Evolutionary conservation across 1,284 basidiomycete genomes (phyloP).

Genomic region (Heterobasidion occidentale): DNA sequence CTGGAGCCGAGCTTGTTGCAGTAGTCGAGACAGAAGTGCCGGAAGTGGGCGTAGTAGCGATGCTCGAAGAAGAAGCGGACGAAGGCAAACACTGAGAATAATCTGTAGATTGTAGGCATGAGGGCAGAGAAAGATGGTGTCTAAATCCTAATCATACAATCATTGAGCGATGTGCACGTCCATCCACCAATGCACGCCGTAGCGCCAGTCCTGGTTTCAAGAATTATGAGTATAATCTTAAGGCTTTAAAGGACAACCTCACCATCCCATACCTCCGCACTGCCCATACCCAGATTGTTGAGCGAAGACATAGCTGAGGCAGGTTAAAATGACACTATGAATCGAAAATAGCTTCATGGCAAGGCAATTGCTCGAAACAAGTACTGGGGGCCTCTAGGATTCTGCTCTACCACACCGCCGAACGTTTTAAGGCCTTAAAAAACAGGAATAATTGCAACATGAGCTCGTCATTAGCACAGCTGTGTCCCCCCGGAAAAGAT

Average conservation of each 20-base stretch:
- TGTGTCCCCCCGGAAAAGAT: background rate
- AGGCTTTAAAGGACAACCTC: slow-evolving; percentile 8
- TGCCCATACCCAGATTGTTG: slow-evolving; percentile 28
- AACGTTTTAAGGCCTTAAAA: no score
- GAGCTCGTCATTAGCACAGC: background rate
- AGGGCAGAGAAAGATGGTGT: slow-evolving; percentile 7
- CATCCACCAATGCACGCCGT: slow-evolving; percentile 35
- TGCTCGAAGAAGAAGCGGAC: slow-evolving; percentile 15
- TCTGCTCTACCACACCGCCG: no score
- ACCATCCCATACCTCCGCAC: slow-evolving; percentile 46
- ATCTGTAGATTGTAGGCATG: background rate
- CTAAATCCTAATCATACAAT: slow-evolving; percentile 20
- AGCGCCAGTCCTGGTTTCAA: slow-evolving; percentile 28
- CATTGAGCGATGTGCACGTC: slow-evolving; percentile 31
- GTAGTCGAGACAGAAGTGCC: background rate
- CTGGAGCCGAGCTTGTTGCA: slow-evolving; percentile 38
- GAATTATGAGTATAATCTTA: background rate
- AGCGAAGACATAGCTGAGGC: slow-evolving; percentile 12
- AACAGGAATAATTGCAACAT: no score
- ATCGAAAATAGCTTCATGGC: slow-evolving; percentile 13
- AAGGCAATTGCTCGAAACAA: background rate
- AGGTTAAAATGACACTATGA: slow-evolving; percentile 7
- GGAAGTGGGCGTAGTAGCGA: slow-evolving; percentile 26
- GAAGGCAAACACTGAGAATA: background rate
- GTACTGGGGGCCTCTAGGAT: background rate